phyloP scores from a whole-genome alignment of 2,329 filamentous ascomycete species.

The Penicillium capsulatum region DNA sequence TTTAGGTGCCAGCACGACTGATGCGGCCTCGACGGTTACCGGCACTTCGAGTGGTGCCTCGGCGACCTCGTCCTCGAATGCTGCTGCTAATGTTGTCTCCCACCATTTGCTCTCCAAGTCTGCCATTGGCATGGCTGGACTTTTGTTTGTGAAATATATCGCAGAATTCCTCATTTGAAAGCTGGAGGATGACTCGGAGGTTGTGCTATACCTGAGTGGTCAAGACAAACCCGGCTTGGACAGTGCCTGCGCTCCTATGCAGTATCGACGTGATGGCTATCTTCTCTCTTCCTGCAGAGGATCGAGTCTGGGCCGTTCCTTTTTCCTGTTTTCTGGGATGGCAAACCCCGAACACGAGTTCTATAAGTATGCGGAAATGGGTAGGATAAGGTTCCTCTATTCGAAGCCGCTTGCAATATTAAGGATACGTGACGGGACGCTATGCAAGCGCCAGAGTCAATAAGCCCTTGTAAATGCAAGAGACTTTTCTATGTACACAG shows the following conservation, averaged over 20 bases:
- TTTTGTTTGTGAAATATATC: constrained; percentile 11
- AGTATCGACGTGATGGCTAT: too few species aligned
- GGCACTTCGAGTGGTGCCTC: constrained; percentile 12
- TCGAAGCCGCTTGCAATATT: constrained; percentile 30
- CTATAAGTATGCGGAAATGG: neutral
- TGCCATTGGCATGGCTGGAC: constrained; percentile 7
- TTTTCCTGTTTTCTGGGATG: too few species aligned
- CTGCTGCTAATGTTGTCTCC: constrained; percentile 4
- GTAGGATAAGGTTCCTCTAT: constrained; percentile 22
- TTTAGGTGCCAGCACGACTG: constrained; percentile 5
- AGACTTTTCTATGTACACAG: constrained; percentile 44
- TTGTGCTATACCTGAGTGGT: too few species aligned
- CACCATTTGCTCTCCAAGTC: constrained; percentile 11
- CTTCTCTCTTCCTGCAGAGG: too few species aligned
- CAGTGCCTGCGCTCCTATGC: too few species aligned
- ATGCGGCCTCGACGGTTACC: constrained; percentile 5
- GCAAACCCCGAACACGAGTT: too few species aligned
- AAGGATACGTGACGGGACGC: constrained; percentile 28
- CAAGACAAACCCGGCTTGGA: too few species aligned
- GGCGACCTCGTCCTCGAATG: constrained; percentile 13
- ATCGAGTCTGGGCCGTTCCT: too few species aligned
- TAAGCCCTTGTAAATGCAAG: constrained; percentile 28
- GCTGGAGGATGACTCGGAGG: too few species aligned
- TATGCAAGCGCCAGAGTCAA: constrained; percentile 24
- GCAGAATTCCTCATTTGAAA: constrained; percentile 15